Percentiles rank a stretch among this genome's conserved stretches.
Evolutionary conservation across 345 rosid genomes (phyloP).

Genomic region (Aurinia saxatilis): DNA sequence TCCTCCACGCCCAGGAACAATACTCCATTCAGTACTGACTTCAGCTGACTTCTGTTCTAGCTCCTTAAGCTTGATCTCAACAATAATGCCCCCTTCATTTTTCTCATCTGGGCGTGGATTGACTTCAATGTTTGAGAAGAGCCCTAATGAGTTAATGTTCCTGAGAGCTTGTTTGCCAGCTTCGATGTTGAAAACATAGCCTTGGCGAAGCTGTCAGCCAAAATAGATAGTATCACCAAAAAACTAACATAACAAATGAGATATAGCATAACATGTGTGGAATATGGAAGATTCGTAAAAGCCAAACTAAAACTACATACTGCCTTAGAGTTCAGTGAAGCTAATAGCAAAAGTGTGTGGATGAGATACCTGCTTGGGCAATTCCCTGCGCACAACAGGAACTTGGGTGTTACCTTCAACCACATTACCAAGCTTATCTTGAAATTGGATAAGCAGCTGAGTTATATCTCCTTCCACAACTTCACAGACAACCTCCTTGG

Average conservation of each 20-base stretch:
- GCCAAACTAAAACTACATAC: neutral
- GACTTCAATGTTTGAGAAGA: constrained; percentile 94
- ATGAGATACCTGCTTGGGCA: constrained; percentile 64
- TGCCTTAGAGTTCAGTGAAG: neutral
- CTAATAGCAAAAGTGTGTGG: too few relatives aligned
- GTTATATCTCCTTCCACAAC: constrained; percentile 97
- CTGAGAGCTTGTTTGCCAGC: constrained; percentile 91
- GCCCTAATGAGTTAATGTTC: constrained; percentile 71
- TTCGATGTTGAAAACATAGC: constrained; percentile 86
- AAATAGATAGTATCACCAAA: constrained; percentile 21
- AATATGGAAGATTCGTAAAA: neutral
- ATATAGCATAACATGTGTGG: neutral
- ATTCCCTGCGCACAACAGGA: constrained; percentile 72
- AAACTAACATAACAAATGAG: neutral
- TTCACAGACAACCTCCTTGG: constrained; percentile 95
- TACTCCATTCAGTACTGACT: constrained; percentile 97
- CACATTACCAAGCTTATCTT: constrained; percentile 91
- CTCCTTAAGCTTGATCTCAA: constrained; percentile 96
- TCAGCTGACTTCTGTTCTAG: constrained; percentile 97
- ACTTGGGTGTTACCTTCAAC: constrained; percentile 87
- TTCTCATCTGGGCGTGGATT: constrained; percentile 96
- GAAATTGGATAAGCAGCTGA: constrained; percentile 71
- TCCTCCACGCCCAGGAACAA: constrained; percentile 99
- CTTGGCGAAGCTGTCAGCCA: constrained; percentile 63
- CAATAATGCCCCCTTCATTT: constrained; percentile 93